Percentiles rank a stretch among this genome's conserved stretches.
Conservation (phyloP, 495 filamentous ascomycete genomes). For the Penicillium antarcticum region DNA sequence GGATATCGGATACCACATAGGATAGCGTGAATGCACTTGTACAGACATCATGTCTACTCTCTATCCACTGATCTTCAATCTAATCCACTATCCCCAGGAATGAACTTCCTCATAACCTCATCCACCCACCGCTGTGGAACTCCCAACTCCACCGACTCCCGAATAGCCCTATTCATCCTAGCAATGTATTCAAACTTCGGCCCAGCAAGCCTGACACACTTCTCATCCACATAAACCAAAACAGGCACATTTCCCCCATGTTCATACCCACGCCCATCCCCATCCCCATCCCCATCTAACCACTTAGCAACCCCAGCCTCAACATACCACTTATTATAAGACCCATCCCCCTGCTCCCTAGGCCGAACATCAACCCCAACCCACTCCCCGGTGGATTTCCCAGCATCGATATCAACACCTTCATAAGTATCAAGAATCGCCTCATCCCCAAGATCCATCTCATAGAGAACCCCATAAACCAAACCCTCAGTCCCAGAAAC, state of each 20-base stretch:
- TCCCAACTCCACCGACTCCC: conserved; percentile 55
- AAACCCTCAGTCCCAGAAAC: conserved; percentile 23
- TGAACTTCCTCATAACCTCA: conserved; percentile 54
- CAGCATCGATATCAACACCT: conserved; percentile 31
- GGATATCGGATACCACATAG: conserved; percentile 11
- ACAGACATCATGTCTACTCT: background rate
- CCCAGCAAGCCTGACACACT: conserved; percentile 29
- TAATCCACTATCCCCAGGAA: conserved; percentile 29
- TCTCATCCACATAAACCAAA: conserved; percentile 59
- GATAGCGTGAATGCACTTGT: conserved; percentile 6
- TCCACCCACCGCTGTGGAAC: conserved; percentile 56
- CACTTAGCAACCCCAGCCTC: conserved; percentile 29
- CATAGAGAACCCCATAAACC: conserved; percentile 62
- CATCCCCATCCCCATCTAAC: conserved; percentile 24
- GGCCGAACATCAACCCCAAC: conserved; percentile 42
- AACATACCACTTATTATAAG: conserved; percentile 42
- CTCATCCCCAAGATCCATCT: conserved; percentile 41
- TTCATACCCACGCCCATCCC: conserved; percentile 1
- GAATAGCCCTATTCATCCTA: conserved; percentile 65
- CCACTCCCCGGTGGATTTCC: conserved; percentile 1
- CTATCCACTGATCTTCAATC: background rate
- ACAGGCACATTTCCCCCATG: conserved; percentile 23
- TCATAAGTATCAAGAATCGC: conserved; percentile 40
- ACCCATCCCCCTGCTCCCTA: conserved; percentile 31
- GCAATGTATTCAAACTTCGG: conserved; percentile 63